phyloP scores from a whole-genome alignment of 352 stramenopile genomes.

The Aphanomyces astaci region DNA sequence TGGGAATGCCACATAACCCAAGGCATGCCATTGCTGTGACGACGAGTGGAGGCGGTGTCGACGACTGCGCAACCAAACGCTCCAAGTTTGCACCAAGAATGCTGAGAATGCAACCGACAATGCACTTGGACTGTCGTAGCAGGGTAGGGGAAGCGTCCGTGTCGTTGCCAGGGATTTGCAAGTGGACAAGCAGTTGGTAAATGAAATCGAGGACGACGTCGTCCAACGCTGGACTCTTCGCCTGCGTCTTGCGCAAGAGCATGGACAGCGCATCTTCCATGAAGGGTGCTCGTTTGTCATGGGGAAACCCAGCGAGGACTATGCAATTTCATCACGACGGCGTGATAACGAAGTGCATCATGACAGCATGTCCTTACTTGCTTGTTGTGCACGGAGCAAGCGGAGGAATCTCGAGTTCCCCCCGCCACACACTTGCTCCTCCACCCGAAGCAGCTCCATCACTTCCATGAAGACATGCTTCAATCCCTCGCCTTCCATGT shows the following conservation, averaged over 20 bases:
- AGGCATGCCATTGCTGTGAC: not conserved
- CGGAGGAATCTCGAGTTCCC: not conserved
- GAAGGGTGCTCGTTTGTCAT: slow-evolving; percentile 6
- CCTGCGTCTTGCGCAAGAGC: slow-evolving; percentile 14
- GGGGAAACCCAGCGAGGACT: slow-evolving; percentile 7
- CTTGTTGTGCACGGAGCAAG: not conserved
- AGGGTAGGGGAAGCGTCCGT: not conserved
- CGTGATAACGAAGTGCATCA: not conserved
- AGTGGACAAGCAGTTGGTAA: not conserved
- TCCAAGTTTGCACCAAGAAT: not conserved
- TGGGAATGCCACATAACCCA: not conserved
- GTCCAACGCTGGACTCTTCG: not conserved
- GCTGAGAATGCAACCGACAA: not conserved
- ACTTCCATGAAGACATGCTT: slow-evolving; percentile 25
- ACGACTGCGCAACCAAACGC: not conserved
- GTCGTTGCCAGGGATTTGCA: not conserved
- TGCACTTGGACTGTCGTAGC: not conserved
- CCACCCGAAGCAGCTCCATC: slow-evolving; percentile 17
- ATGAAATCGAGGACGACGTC: not conserved
- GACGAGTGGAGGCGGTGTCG: not conserved
- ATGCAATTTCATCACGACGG: not conserved
- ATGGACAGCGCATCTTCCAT: slow-evolving; percentile 14
- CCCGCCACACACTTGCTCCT: not conserved
- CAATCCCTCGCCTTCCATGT: slow-evolving; percentile 14
- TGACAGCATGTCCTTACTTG: slow-evolving; percentile 3